These are phyloP conservation scores for Aspergillus udagawae DNA, from an alignment of 2,329 filamentous ascomycete genomes.

Conservation along the genomic window DNA sequence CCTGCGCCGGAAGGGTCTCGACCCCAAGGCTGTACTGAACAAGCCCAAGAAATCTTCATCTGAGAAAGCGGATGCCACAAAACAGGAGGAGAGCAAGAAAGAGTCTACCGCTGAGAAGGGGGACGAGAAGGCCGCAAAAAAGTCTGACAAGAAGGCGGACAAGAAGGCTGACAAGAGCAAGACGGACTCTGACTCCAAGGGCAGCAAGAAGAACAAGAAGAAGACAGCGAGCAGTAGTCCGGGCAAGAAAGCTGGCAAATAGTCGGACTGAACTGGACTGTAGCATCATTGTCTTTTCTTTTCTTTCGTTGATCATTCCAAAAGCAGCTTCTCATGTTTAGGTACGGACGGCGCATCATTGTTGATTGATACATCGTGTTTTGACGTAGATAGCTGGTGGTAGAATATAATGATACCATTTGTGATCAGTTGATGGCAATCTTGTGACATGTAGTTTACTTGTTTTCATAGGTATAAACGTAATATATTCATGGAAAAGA, in stretches of 20 bases:
- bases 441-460: background rate
- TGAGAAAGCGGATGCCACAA: slow-evolving; percentile 15
- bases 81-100: slow-evolving; percentile 14
- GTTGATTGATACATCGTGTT: background rate
- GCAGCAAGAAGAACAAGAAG: slow-evolving; percentile 18
- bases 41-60: slow-evolving; percentile 29
- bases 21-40: slow-evolving; percentile 58
- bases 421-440: background rate
- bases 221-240: slow-evolving; percentile 14
- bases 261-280: slow-evolving; percentile 14
- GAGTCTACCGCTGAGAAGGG: slow-evolving; percentile 16
- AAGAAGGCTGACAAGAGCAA: slow-evolving; percentile 6
- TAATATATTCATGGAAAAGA: background rate
- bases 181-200: slow-evolving; percentile 1
- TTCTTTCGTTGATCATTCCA: slow-evolving; percentile 3
- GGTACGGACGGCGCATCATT: slow-evolving; percentile 15
- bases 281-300: slow-evolving; percentile 15
- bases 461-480: background rate
- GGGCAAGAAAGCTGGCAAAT: slow-evolving; percentile 29
- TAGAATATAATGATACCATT: background rate
- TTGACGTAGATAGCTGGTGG: slow-evolving; percentile 6
- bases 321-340: slow-evolving; percentile 13
- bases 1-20: slow-evolving; percentile 68
- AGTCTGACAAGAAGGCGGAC: slow-evolving; percentile 14
- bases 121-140: slow-evolving; percentile 13